Conservation (phyloP, 2,329 filamentous ascomycete genomes). For the Hypoxylon sp. region DNA sequence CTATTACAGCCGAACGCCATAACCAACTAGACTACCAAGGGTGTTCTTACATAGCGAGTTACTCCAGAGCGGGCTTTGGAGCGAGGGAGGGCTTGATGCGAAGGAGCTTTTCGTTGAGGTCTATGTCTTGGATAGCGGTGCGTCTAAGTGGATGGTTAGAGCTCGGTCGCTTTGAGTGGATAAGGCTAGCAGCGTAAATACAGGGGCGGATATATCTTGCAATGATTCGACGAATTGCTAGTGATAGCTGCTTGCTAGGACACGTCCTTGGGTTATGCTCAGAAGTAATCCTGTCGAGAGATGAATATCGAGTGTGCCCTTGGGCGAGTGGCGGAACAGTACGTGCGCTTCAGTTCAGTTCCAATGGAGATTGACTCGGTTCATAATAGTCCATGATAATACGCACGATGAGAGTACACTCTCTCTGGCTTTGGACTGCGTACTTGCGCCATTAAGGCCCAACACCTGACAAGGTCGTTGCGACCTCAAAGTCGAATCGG, state of each 20-base stretch:
- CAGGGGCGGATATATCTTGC: not conserved
- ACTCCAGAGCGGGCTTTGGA: not conserved
- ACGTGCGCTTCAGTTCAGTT: not conserved
- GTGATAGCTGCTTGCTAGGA: not conserved
- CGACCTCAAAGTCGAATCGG: not conserved
- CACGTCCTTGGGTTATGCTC: not conserved
- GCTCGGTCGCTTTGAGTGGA: not conserved
- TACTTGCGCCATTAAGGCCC: not conserved
- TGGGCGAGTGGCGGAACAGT: not conserved
- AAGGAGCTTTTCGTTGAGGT: not conserved
- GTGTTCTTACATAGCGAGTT: not conserved
- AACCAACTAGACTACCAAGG: conserved; percentile 40
- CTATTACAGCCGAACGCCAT: conserved; percentile 38
- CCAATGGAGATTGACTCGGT: not conserved
- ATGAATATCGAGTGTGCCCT: not conserved
- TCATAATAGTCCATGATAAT: not conserved
- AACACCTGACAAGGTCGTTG: not conserved
- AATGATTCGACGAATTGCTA: not conserved
- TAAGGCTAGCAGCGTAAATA: not conserved
- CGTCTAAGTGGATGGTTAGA: not conserved
- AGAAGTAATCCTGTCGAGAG: not conserved
- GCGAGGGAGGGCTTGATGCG: not conserved
- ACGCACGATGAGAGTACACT: not conserved
- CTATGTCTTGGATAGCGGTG: not conserved
- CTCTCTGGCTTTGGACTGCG: not conserved